Evolutionary conservation across 164 flowering plant species (phyloP).

Genomic region (Litsea cubeba): DNA sequence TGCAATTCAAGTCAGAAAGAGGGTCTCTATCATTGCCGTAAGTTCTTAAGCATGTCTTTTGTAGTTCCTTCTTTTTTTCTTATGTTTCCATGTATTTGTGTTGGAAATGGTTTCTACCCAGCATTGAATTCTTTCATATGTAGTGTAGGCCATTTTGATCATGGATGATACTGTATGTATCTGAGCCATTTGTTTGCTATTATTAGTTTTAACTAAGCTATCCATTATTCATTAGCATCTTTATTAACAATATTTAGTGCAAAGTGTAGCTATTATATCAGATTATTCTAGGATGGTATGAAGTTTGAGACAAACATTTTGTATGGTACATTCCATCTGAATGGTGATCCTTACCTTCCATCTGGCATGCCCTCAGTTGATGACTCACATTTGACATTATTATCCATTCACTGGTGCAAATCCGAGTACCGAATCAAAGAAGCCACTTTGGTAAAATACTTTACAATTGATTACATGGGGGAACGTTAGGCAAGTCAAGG

Average conservation of each 20-base stretch:
- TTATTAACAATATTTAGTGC: background rate
- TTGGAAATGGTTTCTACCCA: background rate
- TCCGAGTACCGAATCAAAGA: too few species aligned
- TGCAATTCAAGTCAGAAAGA: conserved; percentile 20
- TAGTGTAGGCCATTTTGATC: background rate
- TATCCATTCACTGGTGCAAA: too few species aligned
- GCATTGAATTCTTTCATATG: background rate
- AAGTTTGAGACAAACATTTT: background rate
- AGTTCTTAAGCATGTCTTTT: conserved; percentile 17
- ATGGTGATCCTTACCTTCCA: background rate
- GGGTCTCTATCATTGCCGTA: conserved; percentile 83
- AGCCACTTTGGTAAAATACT: too few species aligned
- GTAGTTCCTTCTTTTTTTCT: background rate
- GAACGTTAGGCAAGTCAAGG: too few species aligned
- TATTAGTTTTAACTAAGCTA: background rate
- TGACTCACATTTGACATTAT: too few species aligned
- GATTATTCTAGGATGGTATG: background rate
- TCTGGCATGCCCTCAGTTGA: too few species aligned
- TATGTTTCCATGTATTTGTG: background rate
- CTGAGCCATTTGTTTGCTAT: background rate
- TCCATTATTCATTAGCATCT: background rate
- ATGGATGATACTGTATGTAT: background rate
- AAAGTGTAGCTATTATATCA: background rate
- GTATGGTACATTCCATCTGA: background rate
- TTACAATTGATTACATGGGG: too few species aligned